Evolutionary conservation across 306 rosid species (phyloP).

Genomic region (Citrullus mucosospermus): DNA sequence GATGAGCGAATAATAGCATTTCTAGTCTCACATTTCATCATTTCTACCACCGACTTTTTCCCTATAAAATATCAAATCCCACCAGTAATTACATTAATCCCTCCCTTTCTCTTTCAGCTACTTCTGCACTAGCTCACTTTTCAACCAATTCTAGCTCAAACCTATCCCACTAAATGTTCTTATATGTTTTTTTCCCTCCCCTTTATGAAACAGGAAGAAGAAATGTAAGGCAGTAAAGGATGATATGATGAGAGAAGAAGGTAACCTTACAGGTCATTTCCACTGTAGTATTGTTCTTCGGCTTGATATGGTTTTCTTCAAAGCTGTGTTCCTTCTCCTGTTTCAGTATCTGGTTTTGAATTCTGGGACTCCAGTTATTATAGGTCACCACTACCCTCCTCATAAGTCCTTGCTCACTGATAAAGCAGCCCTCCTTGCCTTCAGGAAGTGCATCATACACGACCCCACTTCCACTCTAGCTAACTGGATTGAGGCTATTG

Average conservation of each 20-base stretch:
- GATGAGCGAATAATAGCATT: constrained; percentile 5
- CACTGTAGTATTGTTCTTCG: not conserved
- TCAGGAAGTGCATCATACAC: constrained; percentile 24
- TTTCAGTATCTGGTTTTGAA: constrained; percentile 24
- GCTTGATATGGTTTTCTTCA: constrained; percentile 20
- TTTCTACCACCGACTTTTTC: not conserved
- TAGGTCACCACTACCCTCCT: constrained; percentile 18
- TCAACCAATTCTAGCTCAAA: not conserved
- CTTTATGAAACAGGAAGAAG: not conserved
- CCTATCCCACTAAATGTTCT: not conserved
- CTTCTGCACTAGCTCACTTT: constrained; percentile 9
- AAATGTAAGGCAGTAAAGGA: not conserved
- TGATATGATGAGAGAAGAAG: not conserved
- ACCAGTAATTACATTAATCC: constrained; percentile 1
- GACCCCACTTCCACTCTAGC: constrained; percentile 38
- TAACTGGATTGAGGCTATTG: constrained; percentile 39
- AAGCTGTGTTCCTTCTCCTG: constrained; percentile 27
- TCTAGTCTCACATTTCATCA: constrained; percentile 8
- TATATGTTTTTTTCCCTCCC: not conserved
- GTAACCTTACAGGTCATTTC: not conserved
- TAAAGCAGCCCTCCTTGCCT: constrained; percentile 38
- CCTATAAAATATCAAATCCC: constrained; percentile 2
- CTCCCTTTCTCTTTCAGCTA: not conserved
- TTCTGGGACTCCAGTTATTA: constrained; percentile 8
- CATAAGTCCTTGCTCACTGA: constrained; percentile 31